These are phyloP conservation scores for Sporothrix globosa DNA, from an alignment of 2,329 filamentous ascomycete genomes.

Conservation along the genomic window DNA sequence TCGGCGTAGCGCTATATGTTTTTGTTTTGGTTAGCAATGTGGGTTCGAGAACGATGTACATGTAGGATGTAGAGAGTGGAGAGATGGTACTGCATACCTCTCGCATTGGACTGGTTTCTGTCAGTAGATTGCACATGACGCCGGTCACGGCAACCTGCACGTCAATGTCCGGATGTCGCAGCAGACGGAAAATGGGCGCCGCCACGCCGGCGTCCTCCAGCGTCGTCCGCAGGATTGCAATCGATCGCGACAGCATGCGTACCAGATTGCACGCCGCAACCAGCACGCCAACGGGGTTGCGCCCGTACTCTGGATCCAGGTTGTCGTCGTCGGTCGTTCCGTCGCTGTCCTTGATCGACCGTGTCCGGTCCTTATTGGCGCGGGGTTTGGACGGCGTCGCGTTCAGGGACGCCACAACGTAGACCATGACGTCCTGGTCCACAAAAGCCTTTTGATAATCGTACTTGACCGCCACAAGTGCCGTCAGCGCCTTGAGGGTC, in stretches of 20 bases:
- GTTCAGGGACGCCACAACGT: constrained; percentile 78
- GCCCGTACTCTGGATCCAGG: constrained; percentile 60
- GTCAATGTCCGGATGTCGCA: constrained; percentile 74
- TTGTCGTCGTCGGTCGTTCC: constrained; percentile 37
- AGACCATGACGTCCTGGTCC: constrained; percentile 76
- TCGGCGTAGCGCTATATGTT: constrained; percentile 66
- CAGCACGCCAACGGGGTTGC: constrained; percentile 75
- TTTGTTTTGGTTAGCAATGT: not conserved
- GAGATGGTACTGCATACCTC: no score
- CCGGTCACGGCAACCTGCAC: constrained; percentile 86
- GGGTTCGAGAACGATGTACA: no score
- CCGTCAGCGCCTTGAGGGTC: constrained; percentile 77
- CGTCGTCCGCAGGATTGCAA: constrained; percentile 80
- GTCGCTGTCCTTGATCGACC: constrained; percentile 9
- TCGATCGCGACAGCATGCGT: constrained; percentile 79
- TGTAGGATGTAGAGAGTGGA: not conserved
- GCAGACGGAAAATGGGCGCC: constrained; percentile 72
- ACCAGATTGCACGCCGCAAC: constrained; percentile 83
- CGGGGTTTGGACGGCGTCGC: constrained; percentile 58
- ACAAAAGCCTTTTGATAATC: constrained; percentile 81
- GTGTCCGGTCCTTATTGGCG: constrained; percentile 45
- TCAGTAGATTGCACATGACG: constrained; percentile 79
- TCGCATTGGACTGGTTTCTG: constrained; percentile 90
- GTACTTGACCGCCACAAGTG: constrained; percentile 79
- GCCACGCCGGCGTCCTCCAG: constrained; percentile 85